Evolutionary conservation across 2,329 filamentous ascomycete species (phyloP), one percentile per base, ranked within the genome.

Genomic region (Ceratocystis cacaofunesta): DNA sequence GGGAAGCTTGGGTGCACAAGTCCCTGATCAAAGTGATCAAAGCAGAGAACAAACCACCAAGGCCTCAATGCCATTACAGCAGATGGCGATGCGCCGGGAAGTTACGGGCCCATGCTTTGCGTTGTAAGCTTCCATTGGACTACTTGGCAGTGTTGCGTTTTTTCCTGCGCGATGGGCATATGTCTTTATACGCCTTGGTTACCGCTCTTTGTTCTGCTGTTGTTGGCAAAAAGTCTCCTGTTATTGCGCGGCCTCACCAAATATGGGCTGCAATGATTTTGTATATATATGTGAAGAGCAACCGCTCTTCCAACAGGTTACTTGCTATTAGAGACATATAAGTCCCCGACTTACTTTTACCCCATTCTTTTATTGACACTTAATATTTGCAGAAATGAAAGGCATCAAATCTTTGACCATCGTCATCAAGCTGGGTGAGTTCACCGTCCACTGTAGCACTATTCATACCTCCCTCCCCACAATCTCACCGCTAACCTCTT

Each of bases 351-450:
- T 25, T 12, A 32, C 41, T 48, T 25, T 32, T 5, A 28, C n/a
- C 15, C 28, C 25, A 25, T 22, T 5, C 8, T 22, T 10, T 6
- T 48, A 30, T 43, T 62, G 32, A 62, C 61, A 46, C 10, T 46
- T 5, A 7, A 28, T n/a, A 48, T 22, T 5, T 15, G 22, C 32
- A 82, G 82, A 74, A 70, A 89, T 88, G 85, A 89, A 85, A 78
- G 78, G 76, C 52, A 75, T 76, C 64, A 86, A 84, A 73, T 80
- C 84, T 71, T 80, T 90, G 70, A 90, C 86, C 64, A 83, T 94
- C 69, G 89, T 95, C 71, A 92, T 95, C 72, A 95, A 95, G 78
- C 83, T 95, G 69, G 90, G 90, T 94, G 81, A 74, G 81, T 74
- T 22, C 48, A 52, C 8, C 19, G 19, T 25, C n/a, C 3, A 12